Evolutionary conservation across 257 asterid genomes (phyloP).

Genomic region (Nicotiana tomentosiformis): DNA sequence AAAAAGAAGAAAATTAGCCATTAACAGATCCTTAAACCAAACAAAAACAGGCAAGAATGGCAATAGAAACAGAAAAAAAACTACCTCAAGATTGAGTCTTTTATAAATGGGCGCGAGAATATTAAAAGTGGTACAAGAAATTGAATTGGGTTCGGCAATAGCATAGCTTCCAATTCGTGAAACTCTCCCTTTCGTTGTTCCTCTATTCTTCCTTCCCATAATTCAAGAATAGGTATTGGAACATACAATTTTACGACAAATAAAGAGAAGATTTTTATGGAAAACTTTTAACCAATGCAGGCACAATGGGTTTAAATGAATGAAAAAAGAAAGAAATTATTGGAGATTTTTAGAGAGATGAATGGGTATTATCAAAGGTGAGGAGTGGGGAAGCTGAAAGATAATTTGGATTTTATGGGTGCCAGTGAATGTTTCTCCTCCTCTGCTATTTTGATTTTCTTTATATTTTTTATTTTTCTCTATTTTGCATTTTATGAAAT

Average conservation of each 20-base stretch:
- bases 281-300: not conserved
- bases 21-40: not conserved
- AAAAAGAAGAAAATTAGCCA: not conserved
- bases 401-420: not conserved
- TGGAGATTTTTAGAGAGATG: not conserved
- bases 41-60: not conserved
- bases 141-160: conserved; percentile 70
- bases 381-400: not conserved
- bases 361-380: not conserved
- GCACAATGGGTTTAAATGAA: not conserved
- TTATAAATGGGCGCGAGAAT: conserved; percentile 97
- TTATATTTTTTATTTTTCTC: not conserved
- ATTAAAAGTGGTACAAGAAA: conserved; percentile 96
- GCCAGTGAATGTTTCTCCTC: conserved; percentile 8
- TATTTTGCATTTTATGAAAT: not conserved
- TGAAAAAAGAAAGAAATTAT: not conserved
- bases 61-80: not conserved
- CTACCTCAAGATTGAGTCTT: conserved; percentile 67
- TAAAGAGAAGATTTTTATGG: not conserved
- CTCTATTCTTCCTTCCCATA: conserved; percentile 59
- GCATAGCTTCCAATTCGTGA: conserved; percentile 80
- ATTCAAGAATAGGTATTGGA: not conserved
- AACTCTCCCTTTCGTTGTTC: conserved; percentile 44
- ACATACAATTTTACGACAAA: not conserved
- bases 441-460: not conserved